Evolutionary conservation across 768 basidiomycete genomes (phyloP).

Genomic region (Dacryopinax spathularia): DNA sequence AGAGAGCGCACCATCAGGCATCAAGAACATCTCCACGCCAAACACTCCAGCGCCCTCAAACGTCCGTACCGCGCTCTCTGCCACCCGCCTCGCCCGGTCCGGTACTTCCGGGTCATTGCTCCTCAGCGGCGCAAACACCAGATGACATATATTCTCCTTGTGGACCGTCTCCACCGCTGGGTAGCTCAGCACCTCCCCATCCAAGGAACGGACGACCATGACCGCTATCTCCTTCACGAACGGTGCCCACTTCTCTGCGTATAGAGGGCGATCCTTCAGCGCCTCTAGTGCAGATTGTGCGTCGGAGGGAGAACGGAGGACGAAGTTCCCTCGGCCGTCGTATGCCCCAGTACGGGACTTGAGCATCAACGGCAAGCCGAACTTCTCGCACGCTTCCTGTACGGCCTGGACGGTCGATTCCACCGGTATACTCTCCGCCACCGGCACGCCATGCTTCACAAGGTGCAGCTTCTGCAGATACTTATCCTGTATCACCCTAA

Average conservation of each 20-base stretch:
- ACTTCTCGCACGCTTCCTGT: constrained; percentile 33
- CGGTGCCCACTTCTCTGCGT: constrained; percentile 87
- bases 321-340: constrained; percentile 88
- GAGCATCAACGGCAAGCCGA: constrained; percentile 87
- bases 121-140: constrained; percentile 80
- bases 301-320: constrained; percentile 42
- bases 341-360: constrained; percentile 93
- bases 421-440: constrained; percentile 48
- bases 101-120: constrained; percentile 33
- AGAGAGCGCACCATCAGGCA: constrained; percentile 54
- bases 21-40: constrained; percentile 95
- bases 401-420: constrained; percentile 42
- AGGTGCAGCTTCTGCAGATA: constrained; percentile 52
- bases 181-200: constrained; percentile 67
- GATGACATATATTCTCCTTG: constrained; percentile 81
- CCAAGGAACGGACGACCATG: constrained; percentile 77
- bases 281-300: constrained; percentile 34
- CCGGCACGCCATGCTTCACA: constrained; percentile 33
- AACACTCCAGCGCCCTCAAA: constrained; percentile 86
- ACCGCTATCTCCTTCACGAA: constrained; percentile 87
- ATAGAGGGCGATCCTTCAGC: constrained; percentile 58
- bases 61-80: constrained; percentile 64
- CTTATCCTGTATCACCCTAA: constrained; percentile 72
- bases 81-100: constrained; percentile 49
- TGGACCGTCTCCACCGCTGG: constrained; percentile 92